Base-by-base conservation (phyloP, 257 asterid genomes). In the Handroanthus guayacan region DNA sequence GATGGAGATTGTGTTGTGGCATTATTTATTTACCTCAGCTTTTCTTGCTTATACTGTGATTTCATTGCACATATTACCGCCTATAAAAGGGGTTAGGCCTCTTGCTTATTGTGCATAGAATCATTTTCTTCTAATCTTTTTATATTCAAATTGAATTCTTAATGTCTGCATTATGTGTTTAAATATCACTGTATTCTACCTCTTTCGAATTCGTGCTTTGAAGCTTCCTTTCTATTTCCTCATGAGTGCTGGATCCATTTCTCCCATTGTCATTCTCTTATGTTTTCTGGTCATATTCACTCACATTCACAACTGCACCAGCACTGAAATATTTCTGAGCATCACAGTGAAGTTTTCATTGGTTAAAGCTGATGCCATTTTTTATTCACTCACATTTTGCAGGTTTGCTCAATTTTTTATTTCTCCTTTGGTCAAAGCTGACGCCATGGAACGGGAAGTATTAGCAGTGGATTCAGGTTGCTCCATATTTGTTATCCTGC, bases 401-500 rank as follows among this genome's bases (percentile, higher is more conserved):
- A 95, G 99, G 86, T 95, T 95, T 86, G 89, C 98, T 78, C 98
- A 91, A 72, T 93, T 95, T 88, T 95, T 95, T 58, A 81, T 82
- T 69, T 91, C 97, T 54, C 98, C 99, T 50, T 81, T 95, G 78
- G 91, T 91, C 60, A 93, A 95, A 86, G 92, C 95, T 78, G 99
- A 91, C 78, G 99, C 98, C 78, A 93, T 95, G 99, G 99, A 93
- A 69, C 87, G 98, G 75, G 99, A 95, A 89, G 88, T 95, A 10
- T 86, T 87, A 67, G 98, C 99, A 18, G 99, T 95, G 48, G 97
- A 95, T 79, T 95, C 99, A 82, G 99, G 99, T 95, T 50, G 78
- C 76, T 83, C 45, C 78, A 62, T 57, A 47, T 72, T 75, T 78
- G 66, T 14, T 61, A 14, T 64, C 62, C 60, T 57, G 66, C 16